Conservation (phyloP, 2,329 filamentous ascomycete species). For the Colletotrichum gigasporum region DNA sequence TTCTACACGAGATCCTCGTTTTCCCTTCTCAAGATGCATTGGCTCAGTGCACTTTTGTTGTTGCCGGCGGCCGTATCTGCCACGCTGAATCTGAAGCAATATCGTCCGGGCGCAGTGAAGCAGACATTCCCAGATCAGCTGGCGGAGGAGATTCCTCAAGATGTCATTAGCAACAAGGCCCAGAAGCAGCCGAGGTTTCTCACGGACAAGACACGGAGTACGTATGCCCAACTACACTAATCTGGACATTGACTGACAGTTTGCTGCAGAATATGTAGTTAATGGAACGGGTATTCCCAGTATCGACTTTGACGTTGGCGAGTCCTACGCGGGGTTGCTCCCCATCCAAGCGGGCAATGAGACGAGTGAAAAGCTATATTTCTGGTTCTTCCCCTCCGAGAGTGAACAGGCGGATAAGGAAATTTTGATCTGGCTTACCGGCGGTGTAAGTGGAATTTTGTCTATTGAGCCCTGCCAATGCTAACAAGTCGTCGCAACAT, state of each 20-base stretch:
- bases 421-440: slow-evolving; percentile 71
- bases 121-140: background rate
- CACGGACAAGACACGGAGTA: slow-evolving; percentile 22
- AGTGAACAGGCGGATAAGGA: slow-evolving; percentile 62
- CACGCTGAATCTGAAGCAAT: slow-evolving; percentile 29
- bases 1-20: background rate
- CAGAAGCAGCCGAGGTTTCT: slow-evolving; percentile 38
- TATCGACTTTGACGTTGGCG: slow-evolving; percentile 73
- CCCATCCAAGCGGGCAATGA: slow-evolving; percentile 58
- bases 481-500: background rate
- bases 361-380: slow-evolving; percentile 66
- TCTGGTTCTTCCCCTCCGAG: slow-evolving; percentile 73
- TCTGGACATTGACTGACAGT: background rate
- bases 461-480: background rate
- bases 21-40: slow-evolving; percentile 20
- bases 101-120: background rate
- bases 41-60: background rate
- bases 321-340: slow-evolving; percentile 71
- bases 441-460: slow-evolving; percentile 47
- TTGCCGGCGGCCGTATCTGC: slow-evolving; percentile 16
- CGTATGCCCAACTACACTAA: fast-evolving
- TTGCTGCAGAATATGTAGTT: slow-evolving; percentile 64
- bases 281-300: slow-evolving; percentile 73
- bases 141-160: background rate
- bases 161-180: background rate